Evolutionary conservation across 2,329 filamentous ascomycete species (phyloP).

Genomic region (Lasiodiplodia hormozganensis): DNA sequence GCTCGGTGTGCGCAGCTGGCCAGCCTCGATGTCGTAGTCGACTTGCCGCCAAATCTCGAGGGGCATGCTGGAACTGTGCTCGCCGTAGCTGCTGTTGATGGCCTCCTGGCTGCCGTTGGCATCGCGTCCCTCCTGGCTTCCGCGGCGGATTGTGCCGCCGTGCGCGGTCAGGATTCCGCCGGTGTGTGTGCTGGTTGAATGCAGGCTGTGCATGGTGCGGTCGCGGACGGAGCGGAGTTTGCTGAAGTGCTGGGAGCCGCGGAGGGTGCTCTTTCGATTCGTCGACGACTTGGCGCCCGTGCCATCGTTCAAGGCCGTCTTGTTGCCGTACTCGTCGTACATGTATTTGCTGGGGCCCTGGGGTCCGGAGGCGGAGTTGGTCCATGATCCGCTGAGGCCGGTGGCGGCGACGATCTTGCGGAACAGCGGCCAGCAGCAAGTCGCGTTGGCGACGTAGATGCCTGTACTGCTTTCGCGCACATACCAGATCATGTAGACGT

Average conservation of each 20-base stretch:
- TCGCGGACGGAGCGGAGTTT: conserved; percentile 8
- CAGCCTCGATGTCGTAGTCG: conserved; percentile 29
- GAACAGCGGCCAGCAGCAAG: conserved; percentile 56
- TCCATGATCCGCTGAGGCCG: conserved; percentile 5
- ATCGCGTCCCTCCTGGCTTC: background rate
- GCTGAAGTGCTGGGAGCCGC: conserved; percentile 12
- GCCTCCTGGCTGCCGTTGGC: conserved; percentile 17
- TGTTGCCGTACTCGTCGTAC: conserved; percentile 24
- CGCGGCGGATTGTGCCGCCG: background rate
- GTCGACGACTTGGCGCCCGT: background rate
- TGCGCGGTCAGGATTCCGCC: background rate
- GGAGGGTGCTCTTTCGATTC: background rate
- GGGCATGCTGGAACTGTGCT: background rate
- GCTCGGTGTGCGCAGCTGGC: background rate
- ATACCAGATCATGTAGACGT: conserved; percentile 58
- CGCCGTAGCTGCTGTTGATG: conserved; percentile 11
- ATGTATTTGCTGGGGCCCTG: conserved; percentile 3
- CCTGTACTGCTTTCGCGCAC: conserved; percentile 57
- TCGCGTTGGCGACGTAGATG: conserved; percentile 57
- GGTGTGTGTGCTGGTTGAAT: background rate
- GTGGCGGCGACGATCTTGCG: conserved; percentile 44
- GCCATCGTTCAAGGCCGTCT: background rate
- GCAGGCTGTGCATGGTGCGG: conserved; percentile 13
- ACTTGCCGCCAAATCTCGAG: conserved; percentile 30
- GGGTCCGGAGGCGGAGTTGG: background rate